phyloP scores from a whole-genome alignment of 1,284 basidiomycete genomes.

The Macrocystidia cucumis region DNA sequence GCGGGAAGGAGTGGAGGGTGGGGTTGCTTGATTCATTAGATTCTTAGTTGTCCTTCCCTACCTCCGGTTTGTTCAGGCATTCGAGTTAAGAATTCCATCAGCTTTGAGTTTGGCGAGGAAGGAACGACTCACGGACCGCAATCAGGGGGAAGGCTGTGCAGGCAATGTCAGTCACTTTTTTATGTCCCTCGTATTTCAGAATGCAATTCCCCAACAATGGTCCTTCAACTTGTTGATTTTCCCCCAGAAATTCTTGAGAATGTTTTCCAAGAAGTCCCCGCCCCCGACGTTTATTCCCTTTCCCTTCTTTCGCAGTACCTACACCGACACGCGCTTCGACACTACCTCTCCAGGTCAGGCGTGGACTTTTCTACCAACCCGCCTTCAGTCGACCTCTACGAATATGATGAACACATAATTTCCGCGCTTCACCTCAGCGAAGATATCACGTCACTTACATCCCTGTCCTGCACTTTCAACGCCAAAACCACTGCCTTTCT shows the following conservation, averaged over 20 bases:
- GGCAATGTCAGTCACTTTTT: too few species aligned
- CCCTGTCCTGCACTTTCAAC: background rate
- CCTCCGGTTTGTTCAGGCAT: too few species aligned
- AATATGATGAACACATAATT: background rate
- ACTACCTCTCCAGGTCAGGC: background rate
- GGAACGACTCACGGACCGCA: too few species aligned
- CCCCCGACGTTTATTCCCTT: background rate
- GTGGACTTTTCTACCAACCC: background rate
- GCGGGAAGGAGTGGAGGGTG: background rate
- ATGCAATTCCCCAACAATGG: too few species aligned
- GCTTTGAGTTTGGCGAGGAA: too few species aligned
- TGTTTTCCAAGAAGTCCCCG: background rate
- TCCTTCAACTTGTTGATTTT: too few species aligned
- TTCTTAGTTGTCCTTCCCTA: too few species aligned
- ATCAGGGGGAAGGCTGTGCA: too few species aligned
- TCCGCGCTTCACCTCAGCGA: background rate
- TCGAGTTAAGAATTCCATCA: too few species aligned
- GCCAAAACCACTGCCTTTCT: background rate
- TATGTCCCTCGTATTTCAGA: too few species aligned
- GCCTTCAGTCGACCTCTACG: background rate
- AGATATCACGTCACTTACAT: background rate
- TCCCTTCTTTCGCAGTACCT: background rate
- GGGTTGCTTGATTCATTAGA: background rate
- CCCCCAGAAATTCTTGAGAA: background rate
- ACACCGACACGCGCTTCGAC: background rate